Percentiles rank a stretch among this genome's conserved stretches.
Conservation (phyloP, 2,329 filamentous ascomycete species). For the Periglandula ipomoeae region DNA sequence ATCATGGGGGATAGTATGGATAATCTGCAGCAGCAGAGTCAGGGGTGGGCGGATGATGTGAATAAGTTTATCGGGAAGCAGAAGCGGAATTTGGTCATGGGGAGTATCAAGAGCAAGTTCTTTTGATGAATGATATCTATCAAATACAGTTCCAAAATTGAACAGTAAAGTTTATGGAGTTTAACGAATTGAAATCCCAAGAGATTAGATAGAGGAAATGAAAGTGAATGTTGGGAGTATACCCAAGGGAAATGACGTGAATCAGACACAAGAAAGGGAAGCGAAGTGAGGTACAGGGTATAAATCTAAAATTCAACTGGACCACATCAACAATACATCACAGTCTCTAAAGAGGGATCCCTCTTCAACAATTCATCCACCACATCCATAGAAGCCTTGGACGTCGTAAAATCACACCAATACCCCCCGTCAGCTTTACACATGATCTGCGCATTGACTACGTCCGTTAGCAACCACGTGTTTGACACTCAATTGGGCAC, state of each 20-base stretch:
- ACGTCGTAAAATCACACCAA: constrained; percentile 11
- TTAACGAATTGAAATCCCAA: too few species aligned
- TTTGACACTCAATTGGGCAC: too few species aligned
- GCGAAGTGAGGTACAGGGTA: too few species aligned
- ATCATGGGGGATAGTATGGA: constrained; percentile 81
- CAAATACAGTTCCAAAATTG: neutral
- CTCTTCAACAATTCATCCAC: constrained; percentile 8
- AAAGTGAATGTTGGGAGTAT: too few species aligned
- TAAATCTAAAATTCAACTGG: too few species aligned
- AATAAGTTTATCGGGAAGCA: constrained; percentile 79
- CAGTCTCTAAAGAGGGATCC: constrained; percentile 11
- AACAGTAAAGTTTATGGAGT: too few species aligned
- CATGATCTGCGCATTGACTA: constrained; percentile 10
- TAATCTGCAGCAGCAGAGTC: constrained; percentile 68
- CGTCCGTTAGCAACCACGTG: neutral
- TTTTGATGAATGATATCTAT: constrained; percentile 15
- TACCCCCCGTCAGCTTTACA: constrained; percentile 14
- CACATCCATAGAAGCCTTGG: constrained; percentile 8
- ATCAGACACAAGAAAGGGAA: too few species aligned
- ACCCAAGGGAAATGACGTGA: too few species aligned
- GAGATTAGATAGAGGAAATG: too few species aligned
- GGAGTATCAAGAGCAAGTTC: constrained; percentile 55
- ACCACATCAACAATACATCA: too few species aligned
- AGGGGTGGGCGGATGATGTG: constrained; percentile 79
- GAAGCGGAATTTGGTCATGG: constrained; percentile 75